Conservation (phyloP, 1,139 yeast species). For the Sugiyamaella neomexicana region DNA sequence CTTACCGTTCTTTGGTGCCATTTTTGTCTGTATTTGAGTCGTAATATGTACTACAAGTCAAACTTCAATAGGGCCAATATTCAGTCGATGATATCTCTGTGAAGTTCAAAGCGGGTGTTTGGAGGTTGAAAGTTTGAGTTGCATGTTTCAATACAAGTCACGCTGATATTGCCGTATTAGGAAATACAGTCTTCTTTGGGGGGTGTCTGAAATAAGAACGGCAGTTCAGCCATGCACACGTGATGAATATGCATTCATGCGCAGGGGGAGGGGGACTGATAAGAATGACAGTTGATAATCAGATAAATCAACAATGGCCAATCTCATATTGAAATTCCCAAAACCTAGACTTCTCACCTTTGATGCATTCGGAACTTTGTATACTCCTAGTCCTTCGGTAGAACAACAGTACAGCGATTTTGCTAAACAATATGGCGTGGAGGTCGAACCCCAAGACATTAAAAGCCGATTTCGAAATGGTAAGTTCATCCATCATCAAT, state of each 20-base stretch:
- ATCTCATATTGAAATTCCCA: slow-evolving; percentile 15
- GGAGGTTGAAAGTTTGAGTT: slow-evolving; percentile 3
- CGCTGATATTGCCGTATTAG: background rate
- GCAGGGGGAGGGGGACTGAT: background rate
- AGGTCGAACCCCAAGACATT: slow-evolving; percentile 21
- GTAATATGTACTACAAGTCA: slow-evolving; percentile 16
- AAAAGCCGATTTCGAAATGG: slow-evolving; percentile 23
- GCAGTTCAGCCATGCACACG: background rate
- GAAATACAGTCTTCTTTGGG: too few relatives aligned
- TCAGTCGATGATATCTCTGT: background rate
- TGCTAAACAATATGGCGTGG: slow-evolving; percentile 26
- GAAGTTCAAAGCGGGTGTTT: background rate
- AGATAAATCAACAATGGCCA: background rate
- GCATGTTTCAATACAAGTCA: background rate
- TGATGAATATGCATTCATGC: background rate
- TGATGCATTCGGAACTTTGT: slow-evolving; percentile 37
- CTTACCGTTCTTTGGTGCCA: slow-evolving; percentile 29
- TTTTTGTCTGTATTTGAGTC: slow-evolving; percentile 18
- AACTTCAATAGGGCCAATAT: slow-evolving; percentile 10
- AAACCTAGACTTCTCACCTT: slow-evolving; percentile 32
- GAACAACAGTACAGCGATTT: slow-evolving; percentile 29
- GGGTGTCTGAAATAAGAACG: too few relatives aligned
- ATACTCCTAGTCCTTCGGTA: slow-evolving; percentile 29
- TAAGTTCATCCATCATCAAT: slow-evolving; percentile 6
- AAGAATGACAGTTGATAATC: background rate